A percentile compares a stretch with the other conserved stretches of the same genome.
Conservation (phyloP, 2,329 filamentous ascomycete genomes). For the Kalmusia sp. region DNA sequence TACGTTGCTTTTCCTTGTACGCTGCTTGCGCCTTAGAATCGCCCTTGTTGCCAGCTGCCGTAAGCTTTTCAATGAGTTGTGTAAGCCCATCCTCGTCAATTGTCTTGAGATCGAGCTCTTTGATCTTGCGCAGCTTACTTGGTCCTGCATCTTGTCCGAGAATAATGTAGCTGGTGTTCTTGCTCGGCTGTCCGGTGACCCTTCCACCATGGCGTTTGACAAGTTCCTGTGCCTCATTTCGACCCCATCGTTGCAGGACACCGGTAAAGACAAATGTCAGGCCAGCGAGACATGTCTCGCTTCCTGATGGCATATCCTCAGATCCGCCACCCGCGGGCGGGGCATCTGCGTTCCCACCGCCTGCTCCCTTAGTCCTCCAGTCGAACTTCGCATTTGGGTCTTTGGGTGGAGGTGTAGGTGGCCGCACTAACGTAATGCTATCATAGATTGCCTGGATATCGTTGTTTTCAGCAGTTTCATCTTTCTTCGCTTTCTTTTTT, state of each 20-base stretch:
- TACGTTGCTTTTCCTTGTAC: conserved; percentile 81
- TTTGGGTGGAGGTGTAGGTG: conserved; percentile 82
- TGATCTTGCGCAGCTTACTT: conserved; percentile 88
- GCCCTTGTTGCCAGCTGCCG: conserved; percentile 76
- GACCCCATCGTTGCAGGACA: conserved; percentile 77
- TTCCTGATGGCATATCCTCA: conserved; percentile 78
- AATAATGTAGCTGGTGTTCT: conserved; percentile 93
- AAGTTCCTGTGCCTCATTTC: conserved; percentile 83
- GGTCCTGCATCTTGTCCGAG: conserved; percentile 91
- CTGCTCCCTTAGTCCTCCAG: conserved; percentile 65
- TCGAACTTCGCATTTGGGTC: conserved; percentile 77
- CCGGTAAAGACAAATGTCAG: conserved; percentile 96
- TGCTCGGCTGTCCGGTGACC: conserved; percentile 82
- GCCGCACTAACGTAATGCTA: conserved; percentile 80
- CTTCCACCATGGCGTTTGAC: conserved; percentile 96
- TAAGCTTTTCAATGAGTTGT: conserved; percentile 79
- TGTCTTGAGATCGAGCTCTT: conserved; percentile 79
- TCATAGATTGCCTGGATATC: conserved; percentile 85
- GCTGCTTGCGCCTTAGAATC: conserved; percentile 87
- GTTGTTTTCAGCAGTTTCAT: conserved; percentile 70
- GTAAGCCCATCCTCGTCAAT: conserved; percentile 95
- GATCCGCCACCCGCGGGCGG: conserved; percentile 67
- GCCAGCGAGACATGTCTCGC: conserved; percentile 87
- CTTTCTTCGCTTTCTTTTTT: conserved; percentile 70
- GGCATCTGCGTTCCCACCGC: conserved; percentile 66